Evolutionary conservation across 345 rosid genomes (phyloP), one percentile per base, ranked within the genome.

Genomic region (Boechera retrofracta): DNA sequence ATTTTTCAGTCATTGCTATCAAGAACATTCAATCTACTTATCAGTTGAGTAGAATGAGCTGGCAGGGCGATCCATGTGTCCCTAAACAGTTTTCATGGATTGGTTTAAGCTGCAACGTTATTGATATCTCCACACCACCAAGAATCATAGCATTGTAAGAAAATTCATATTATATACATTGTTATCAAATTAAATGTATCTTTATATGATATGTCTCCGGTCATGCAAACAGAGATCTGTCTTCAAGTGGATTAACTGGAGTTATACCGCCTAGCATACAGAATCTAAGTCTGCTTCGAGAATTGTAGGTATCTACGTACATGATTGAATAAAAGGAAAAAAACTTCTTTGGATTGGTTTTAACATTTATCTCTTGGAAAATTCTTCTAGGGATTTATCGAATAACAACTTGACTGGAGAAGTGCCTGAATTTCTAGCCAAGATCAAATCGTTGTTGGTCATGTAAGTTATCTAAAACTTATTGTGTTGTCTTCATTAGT

Each of bases 1-100:
- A 21, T 21, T 1, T 21, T 21, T 48, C 58, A 69, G 91, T 69
- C 55, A 41, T 78, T 66, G 80, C 86, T 7, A 42, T 87, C 0
- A 69, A 9, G 51, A 69, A 51, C 24, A 81, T 85, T 42, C 69
- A 80, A 72, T 63, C 83, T 9, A 31, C 56, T 0, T 83, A 83
- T 28, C 60, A 71, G 13, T 38, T 82, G 57, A 69, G 33, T 8
- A 67, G 53, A 56, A 57, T 28, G 16, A 41, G 62, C 24, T 82
- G 82, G 83, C 82, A 82, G 56, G 87, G 87, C 32, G 87, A 84
- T 77, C 85, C 85, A 47, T 77, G 82, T 32, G 33, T 56, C 11
- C 82, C 81, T 28, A 31, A 7, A 32, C 74, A 4, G 18, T 58
- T 61, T 21, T 0, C 2, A 39, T 82, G 85, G 85, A 47, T 68